A percentile compares a stretch with the other conserved stretches of the same genome.
These are phyloP conservation scores for Pseudozyma tsukubaensis DNA, from an alignment of 1,284 basidiomycete species.

Conservation along the genomic window DNA sequence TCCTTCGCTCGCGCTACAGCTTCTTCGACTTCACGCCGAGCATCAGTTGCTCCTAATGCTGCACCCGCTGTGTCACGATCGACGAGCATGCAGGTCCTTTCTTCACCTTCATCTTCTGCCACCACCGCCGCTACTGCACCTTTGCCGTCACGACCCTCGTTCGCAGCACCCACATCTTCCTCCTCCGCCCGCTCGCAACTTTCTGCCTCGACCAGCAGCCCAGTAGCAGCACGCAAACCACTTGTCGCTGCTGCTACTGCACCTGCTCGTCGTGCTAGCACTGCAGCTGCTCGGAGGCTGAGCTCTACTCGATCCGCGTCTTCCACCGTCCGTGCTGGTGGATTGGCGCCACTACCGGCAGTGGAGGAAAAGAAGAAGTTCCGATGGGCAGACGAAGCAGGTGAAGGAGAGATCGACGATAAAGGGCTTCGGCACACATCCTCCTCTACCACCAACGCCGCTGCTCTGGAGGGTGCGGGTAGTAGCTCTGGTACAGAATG, in stretches of 20 bases:
- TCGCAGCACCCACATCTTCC: slow-evolving; percentile 41
- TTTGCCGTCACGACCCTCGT: slow-evolving; percentile 18
- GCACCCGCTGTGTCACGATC: slow-evolving; percentile 1
- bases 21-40: background rate
- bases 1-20: slow-evolving; percentile 2
- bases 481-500: slow-evolving; percentile 37
- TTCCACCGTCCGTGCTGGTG: background rate
- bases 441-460: background rate
- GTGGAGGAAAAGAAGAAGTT: slow-evolving; percentile 77
- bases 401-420: slow-evolving; percentile 83
- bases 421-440: slow-evolving; percentile 69
- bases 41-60: background rate
- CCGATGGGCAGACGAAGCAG: slow-evolving; percentile 88
- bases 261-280: background rate
- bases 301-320: background rate
- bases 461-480: slow-evolving; percentile 6
- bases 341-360: slow-evolving; percentile 1
- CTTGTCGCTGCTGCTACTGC: slow-evolving; percentile 7
- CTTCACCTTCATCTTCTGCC: slow-evolving; percentile 19
- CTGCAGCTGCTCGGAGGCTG: slow-evolving; percentile 13
- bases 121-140: background rate
- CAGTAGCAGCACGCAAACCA: slow-evolving; percentile 11
- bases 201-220: slow-evolving; percentile 17
- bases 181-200: slow-evolving; percentile 32
- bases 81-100: background rate